phyloP scores from a whole-genome alignment of 192 early-diverging fungal genomes.

The Backusella sp. region DNA sequence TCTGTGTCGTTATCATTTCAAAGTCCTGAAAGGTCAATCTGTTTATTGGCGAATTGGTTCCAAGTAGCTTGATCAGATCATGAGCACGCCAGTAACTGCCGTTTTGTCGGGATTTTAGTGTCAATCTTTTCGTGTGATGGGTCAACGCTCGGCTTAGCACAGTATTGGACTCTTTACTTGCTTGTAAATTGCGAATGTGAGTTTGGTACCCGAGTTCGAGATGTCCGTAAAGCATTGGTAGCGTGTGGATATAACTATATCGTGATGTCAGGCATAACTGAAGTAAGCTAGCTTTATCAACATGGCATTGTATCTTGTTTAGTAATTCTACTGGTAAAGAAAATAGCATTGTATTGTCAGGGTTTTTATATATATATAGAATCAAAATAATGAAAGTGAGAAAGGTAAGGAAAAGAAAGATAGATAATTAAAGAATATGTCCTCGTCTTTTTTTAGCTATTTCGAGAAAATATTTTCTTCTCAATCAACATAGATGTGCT shows the following conservation, averaged over 20 bases:
- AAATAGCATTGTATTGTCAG: background rate
- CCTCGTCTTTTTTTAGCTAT: background rate
- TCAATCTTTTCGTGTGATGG: background rate
- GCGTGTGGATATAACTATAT: background rate
- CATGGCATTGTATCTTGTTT: background rate
- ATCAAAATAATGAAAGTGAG: background rate
- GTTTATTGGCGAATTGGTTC: background rate
- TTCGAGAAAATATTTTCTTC: background rate
- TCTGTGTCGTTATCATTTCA: background rate
- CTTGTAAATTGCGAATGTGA: background rate
- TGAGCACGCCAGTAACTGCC: background rate
- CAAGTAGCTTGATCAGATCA: background rate
- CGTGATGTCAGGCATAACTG: background rate
- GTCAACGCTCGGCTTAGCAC: background rate
- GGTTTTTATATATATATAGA: background rate
- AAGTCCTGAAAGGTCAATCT: background rate
- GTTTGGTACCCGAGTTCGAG: background rate
- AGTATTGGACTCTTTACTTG: background rate
- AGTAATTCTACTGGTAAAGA: background rate
- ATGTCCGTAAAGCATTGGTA: background rate
- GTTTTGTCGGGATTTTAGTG: background rate
- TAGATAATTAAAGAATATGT: too few species aligned
- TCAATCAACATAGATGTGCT: background rate
- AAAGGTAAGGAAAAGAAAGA: background rate
- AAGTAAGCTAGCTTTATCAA: background rate